A percentile compares a stretch with the other conserved stretches of the same genome.
Conservation (phyloP, 2,329 filamentous ascomycete species). For the Claviceps monticola region DNA sequence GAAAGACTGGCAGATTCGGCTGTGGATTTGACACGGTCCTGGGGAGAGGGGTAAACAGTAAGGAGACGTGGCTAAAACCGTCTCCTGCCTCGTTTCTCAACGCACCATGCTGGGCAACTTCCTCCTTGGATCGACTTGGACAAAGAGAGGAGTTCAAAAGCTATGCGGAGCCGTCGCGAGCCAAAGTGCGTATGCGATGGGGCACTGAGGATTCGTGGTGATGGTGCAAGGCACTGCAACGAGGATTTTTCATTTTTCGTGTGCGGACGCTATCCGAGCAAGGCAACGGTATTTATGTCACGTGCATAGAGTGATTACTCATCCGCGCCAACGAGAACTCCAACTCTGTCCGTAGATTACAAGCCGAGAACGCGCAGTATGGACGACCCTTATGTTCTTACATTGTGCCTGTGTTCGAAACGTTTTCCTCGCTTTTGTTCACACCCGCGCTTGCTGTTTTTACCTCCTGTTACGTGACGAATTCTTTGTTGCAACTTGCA, state of each 20-base stretch:
- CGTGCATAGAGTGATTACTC: slow-evolving; percentile 19
- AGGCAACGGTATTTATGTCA: slow-evolving; percentile 14
- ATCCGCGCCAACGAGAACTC: slow-evolving; percentile 6
- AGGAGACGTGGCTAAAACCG: slow-evolving; percentile 8
- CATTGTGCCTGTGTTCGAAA: too few relatives aligned
- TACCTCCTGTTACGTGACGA: too few relatives aligned
- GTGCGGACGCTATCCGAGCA: slow-evolving; percentile 30
- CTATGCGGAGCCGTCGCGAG: slow-evolving; percentile 25
- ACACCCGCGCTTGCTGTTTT: too few relatives aligned
- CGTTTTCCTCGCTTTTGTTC: too few relatives aligned
- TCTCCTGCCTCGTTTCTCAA: slow-evolving; percentile 5
- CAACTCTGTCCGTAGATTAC: too few relatives aligned
- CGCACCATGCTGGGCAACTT: slow-evolving; percentile 40
- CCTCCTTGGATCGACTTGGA: slow-evolving; percentile 27
- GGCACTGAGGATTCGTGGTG: slow-evolving; percentile 24
- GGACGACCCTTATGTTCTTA: too few relatives aligned
- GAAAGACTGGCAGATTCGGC: neutral
- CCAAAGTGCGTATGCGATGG: slow-evolving; percentile 20
- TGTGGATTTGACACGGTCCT: slow-evolving; percentile 10
- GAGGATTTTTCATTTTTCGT: slow-evolving; percentile 32
- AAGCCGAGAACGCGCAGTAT: too few relatives aligned
- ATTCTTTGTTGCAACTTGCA: too few relatives aligned
- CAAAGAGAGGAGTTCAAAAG: slow-evolving; percentile 23
- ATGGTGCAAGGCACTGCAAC: slow-evolving; percentile 21
- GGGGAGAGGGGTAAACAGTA: slow-evolving; percentile 12